Conservation (phyloP, 2,329 filamentous ascomycete species). For the Verticillium tricorpus region DNA sequence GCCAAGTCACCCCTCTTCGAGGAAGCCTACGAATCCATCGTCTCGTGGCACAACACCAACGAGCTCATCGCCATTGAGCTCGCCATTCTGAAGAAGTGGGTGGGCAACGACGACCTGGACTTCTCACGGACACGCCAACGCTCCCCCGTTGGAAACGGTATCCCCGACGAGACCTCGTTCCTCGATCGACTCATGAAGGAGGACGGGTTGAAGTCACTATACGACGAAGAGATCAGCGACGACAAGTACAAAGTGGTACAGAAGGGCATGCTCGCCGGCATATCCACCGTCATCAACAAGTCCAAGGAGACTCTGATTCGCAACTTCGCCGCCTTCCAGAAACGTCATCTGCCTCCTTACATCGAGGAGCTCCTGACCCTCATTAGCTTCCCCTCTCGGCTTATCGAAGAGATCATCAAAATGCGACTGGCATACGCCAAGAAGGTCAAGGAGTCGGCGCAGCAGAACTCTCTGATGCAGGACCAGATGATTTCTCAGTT, state of each 20-base stretch:
- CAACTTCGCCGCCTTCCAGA: slow-evolving; percentile 79
- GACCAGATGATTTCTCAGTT: slow-evolving; percentile 98
- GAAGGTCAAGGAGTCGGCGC: slow-evolving; percentile 91
- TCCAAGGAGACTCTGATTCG: slow-evolving; percentile 87
- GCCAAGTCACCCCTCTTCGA: slow-evolving; percentile 73
- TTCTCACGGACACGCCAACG: slow-evolving; percentile 72
- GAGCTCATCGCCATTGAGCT: slow-evolving; percentile 94
- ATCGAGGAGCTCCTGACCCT: slow-evolving; percentile 94
- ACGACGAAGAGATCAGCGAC: slow-evolving; percentile 55
- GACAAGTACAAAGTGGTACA: slow-evolving; percentile 31
- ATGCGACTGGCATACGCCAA: slow-evolving; percentile 87
- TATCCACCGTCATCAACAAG: slow-evolving; percentile 85
- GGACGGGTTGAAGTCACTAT: slow-evolving; percentile 86
- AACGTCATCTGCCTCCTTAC: slow-evolving; percentile 88
- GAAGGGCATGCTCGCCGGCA: slow-evolving; percentile 77
- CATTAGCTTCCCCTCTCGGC: slow-evolving; percentile 93
- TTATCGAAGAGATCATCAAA: slow-evolving; percentile 95
- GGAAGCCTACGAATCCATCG: slow-evolving; percentile 81
- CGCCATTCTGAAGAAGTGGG: slow-evolving; percentile 88
- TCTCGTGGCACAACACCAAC: slow-evolving; percentile 96
- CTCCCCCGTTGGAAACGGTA: slow-evolving; percentile 64
- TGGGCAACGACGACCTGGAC: slow-evolving; percentile 91
- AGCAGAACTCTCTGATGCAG: slow-evolving; percentile 88
- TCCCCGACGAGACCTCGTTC: slow-evolving; percentile 88
- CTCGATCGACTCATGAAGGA: slow-evolving; percentile 93